Evolutionary conservation across 169 alveolate genomes (phyloP).

Genomic region (Perkinsus marinus): DNA sequence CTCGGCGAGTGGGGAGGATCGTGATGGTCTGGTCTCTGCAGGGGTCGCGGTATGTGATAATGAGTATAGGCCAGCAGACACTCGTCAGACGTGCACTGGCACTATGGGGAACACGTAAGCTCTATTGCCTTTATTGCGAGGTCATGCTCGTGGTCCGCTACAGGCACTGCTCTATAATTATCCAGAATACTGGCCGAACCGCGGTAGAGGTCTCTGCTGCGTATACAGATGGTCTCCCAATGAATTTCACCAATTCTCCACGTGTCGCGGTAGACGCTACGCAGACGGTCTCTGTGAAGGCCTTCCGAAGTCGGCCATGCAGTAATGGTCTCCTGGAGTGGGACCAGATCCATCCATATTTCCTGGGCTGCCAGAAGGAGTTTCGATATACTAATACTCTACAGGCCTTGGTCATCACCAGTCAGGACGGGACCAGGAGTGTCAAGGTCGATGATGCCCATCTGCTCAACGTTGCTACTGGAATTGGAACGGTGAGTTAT

Average conservation of each 20-base stretch:
- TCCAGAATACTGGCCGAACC: neutral
- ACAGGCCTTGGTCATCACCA: neutral
- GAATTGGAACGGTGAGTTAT: neutral
- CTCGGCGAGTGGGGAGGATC: neutral
- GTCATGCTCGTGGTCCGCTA: too few relatives aligned
- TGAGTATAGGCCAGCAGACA: neutral
- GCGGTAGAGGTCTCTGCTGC: neutral
- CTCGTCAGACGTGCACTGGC: neutral
- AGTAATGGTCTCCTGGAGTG: neutral
- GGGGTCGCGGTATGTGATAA: neutral
- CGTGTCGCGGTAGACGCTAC: neutral
- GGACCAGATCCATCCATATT: neutral
- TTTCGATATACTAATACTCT: neutral
- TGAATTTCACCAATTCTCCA: neutral
- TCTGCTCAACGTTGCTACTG: neutral
- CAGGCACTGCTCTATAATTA: neutral
- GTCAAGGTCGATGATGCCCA: neutral
- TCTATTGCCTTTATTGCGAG: too few relatives aligned
- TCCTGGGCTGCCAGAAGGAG: conserved; percentile 1
- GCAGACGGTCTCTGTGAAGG: neutral
- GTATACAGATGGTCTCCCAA: neutral
- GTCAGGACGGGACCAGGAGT: neutral
- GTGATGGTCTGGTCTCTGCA: neutral
- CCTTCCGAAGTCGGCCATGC: neutral
- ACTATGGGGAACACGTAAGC: neutral